Conservation (phyloP, 176 grass and related monocot genomes). For the Triticum aestivum region IWGSC_CS_RefSeq_v2.1 NC_057807.1:433543344-433543843, state of each 20-base stretch:
- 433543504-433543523: neutral
- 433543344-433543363: no score
- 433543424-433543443: neutral
- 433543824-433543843: neutral
- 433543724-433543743: neutral
- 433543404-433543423: constrained; percentile 26
- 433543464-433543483: neutral
- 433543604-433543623: neutral
- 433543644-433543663: neutral
- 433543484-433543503: neutral
- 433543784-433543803: neutral
- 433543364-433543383: constrained; percentile 7
- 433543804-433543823: neutral
- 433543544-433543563: constrained; percentile 10
- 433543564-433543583: constrained; percentile 21
- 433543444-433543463: neutral
- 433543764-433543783: no score
- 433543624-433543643: constrained; percentile 4
- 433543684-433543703: constrained; percentile 1
- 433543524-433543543: constrained; percentile 26
- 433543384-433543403: constrained; percentile 29
- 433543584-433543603: constrained; percentile 2
- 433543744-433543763: neutral
- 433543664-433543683: neutral
- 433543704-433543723: neutral